Evolutionary conservation across 2,329 filamentous ascomycete genomes (phyloP).

Genomic region (Penicillium oxalicum): DNA sequence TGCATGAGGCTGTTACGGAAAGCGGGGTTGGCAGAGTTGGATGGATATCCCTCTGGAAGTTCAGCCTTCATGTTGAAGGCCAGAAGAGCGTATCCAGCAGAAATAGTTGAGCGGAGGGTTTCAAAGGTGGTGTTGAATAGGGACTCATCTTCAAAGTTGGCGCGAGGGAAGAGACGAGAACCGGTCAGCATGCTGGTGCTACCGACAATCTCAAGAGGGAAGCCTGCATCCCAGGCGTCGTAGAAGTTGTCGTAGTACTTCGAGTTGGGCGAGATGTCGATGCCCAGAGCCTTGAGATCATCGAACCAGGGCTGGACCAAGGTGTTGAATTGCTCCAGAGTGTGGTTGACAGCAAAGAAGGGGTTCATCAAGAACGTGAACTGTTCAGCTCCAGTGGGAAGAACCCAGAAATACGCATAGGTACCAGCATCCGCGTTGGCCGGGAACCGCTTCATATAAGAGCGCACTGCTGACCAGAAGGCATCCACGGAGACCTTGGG

Average conservation of each 20-base stretch:
- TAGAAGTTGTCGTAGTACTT: slow-evolving; percentile 27
- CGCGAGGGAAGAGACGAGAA: slow-evolving; percentile 32
- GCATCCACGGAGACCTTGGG: slow-evolving; percentile 18
- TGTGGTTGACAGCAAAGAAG: slow-evolving; percentile 25
- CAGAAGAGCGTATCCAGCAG: slow-evolving; percentile 24
- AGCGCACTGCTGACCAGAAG: slow-evolving; percentile 26
- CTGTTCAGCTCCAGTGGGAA: slow-evolving; percentile 12
- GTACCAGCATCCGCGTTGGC: slow-evolving; percentile 25
- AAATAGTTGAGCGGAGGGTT: slow-evolving; percentile 18
- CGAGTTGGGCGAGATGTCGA: slow-evolving; percentile 19
- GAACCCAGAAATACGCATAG: slow-evolving; percentile 30
- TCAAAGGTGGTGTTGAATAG: slow-evolving; percentile 27
- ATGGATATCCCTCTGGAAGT: slow-evolving; percentile 11
- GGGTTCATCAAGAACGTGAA: slow-evolving; percentile 32
- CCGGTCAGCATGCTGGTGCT: slow-evolving; percentile 19
- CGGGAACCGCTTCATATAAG: slow-evolving; percentile 25
- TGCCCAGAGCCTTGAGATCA: slow-evolving; percentile 20
- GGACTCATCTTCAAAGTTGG: slow-evolving; percentile 25
- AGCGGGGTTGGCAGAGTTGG: slow-evolving; percentile 22
- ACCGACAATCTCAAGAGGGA: slow-evolving; percentile 23
- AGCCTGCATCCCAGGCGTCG: slow-evolving; percentile 23
- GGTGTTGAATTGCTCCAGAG: slow-evolving; percentile 21
- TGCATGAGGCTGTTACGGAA: slow-evolving; percentile 23
- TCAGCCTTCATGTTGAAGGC: slow-evolving; percentile 32
- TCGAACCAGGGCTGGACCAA: slow-evolving; percentile 26